These are phyloP conservation scores for Fraxinus excelsior DNA, from an alignment of 257 asterid genomes.

Conservation along the genomic window DNA sequence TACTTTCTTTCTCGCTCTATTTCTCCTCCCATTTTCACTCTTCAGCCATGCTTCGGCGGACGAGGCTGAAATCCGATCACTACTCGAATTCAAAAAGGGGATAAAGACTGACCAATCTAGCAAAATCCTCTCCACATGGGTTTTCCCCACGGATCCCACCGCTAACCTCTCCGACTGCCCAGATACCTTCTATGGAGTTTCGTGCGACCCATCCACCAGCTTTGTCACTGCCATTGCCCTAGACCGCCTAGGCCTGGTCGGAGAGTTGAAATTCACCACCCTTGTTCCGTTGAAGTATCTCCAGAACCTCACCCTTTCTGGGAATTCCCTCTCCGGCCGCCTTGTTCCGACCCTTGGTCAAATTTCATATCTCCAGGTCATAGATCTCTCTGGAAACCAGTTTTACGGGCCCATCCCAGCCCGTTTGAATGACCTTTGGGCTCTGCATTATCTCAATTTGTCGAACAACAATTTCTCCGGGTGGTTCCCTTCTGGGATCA, in stretches of 20 bases:
- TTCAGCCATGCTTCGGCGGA: conserved; percentile 36
- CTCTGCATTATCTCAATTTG: conserved; percentile 60
- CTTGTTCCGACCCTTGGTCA: conserved; percentile 72
- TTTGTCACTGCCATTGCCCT: conserved; percentile 57
- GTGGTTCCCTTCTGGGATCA: conserved; percentile 62
- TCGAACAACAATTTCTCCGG: conserved; percentile 63
- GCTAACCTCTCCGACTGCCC: conserved; percentile 56
- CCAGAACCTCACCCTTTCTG: conserved; percentile 64
- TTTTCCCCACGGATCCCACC: conserved; percentile 35
- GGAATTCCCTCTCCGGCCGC: conserved; percentile 72
- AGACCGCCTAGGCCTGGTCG: conserved; percentile 55
- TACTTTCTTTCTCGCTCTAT: conserved; percentile 29
- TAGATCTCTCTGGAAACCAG: conserved; percentile 77
- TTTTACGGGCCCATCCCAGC: conserved; percentile 82
- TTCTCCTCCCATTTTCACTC: conserved; percentile 32
- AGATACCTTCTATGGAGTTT: conserved; percentile 59
- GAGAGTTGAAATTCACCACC: conserved; percentile 74
- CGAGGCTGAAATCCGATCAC: conserved; percentile 68
- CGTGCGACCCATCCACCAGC: conserved; percentile 44
- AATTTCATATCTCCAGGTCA: conserved; percentile 59
- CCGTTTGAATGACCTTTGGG: conserved; percentile 62
- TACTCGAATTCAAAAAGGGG: conserved; percentile 80
- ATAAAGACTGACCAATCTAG: conserved; percentile 66
- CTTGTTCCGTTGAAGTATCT: conserved; percentile 59
- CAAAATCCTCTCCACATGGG: conserved; percentile 62